These are phyloP conservation scores for Penicillium mononematosum DNA, from an alignment of 495 filamentous ascomycete species.

Conservation along the genomic window DNA sequence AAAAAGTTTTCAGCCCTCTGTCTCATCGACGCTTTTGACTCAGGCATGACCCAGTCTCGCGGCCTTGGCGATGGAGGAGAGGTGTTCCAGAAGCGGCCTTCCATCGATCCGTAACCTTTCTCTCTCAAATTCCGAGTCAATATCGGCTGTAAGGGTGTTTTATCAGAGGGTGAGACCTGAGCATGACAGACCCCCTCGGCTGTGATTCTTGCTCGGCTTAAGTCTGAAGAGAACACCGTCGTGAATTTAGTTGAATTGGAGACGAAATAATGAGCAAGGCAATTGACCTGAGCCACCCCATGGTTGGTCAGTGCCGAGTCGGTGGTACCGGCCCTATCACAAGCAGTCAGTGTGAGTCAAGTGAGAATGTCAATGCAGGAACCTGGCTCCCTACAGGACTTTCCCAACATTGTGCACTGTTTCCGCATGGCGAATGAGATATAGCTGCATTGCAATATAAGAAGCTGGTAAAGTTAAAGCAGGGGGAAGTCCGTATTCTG, in stretches of 20 bases:
- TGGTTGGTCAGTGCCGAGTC: conserved; percentile 82
- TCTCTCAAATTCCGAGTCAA: conserved; percentile 28
- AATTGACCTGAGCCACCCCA: conserved; percentile 70
- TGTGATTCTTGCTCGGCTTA: conserved; percentile 70
- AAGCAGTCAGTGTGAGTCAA: conserved; percentile 1
- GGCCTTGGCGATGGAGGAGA: neutral
- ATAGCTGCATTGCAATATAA: conserved; percentile 58
- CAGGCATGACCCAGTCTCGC: conserved; percentile 26
- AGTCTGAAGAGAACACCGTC: conserved; percentile 75
- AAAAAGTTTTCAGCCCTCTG: conserved; percentile 62
- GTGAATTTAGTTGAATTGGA: conserved; percentile 46
- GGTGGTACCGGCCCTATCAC: conserved; percentile 67
- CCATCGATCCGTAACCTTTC: conserved; percentile 30
- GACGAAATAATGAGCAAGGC: conserved; percentile 46
- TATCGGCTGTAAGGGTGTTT: conserved; percentile 11
- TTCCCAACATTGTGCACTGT: conserved; percentile 82
- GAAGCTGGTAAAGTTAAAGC: neutral
- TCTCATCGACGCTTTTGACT: conserved; percentile 59
- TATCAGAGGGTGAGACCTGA: conserved; percentile 4
- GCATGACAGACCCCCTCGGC: conserved; percentile 29
- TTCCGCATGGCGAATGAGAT: conserved; percentile 83
- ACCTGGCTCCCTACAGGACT: conserved; percentile 54
- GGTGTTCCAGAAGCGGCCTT: conserved; percentile 12
- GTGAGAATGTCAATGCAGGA: neutral
- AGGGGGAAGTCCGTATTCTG: neutral